Base-by-base conservation (phyloP, 2,329 filamentous ascomycete species). In the Mycocentrospora acerina region DNA sequence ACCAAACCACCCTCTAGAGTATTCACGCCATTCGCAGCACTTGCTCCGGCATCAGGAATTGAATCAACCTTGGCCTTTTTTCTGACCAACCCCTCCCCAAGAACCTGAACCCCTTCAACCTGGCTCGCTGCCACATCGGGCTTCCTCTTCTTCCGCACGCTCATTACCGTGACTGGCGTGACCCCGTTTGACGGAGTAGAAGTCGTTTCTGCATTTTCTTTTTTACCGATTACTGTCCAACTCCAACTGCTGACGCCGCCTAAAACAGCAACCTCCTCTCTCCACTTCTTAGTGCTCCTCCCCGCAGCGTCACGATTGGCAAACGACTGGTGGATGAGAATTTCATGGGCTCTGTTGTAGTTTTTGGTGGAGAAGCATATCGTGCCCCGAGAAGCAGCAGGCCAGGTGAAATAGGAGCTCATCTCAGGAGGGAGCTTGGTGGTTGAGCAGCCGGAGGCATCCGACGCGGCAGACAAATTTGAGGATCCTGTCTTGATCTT, bases 261-360 rank as follows among this genome's bases (percentile, higher is more conserved):
- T 2, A 70, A 45, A 5, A 70, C 60, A 12, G 77, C 78, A 1
- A 85, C 80, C 56, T 91, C 86, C 11, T 75, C 75, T 29, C 82
- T 74, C 86, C 87, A 93, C 36, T 85, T 79, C 35, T 67, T 70
- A 2, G 86, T 88, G 55, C 85, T 88, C 22, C 74, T 72, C 2
- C 70, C 71, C 0, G 85, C 82, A 32, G 84, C 78, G 9, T 79
- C 77, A 3, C 82, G 65, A 7, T 77, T 84, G 1, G 80, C 75
- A 64, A 93, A 93, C 62, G 90, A 86, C 0, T 90, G 77, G 41
- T 85, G 80, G 4, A 90, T 74, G 0, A 93, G 72, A 8, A 88
- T 68, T 51, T 89, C 86, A 14, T 81, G 74, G 7, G 82, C 79
- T 9, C 85, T 79, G 46, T 82, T 81, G 66, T 89, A 90, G 32